Percentiles rank a stretch among this genome's conserved stretches.
These are phyloP conservation scores for Phytophthora brassicae DNA, from an alignment of 352 stramenopile genomes.

Conservation along the genomic window DNA sequence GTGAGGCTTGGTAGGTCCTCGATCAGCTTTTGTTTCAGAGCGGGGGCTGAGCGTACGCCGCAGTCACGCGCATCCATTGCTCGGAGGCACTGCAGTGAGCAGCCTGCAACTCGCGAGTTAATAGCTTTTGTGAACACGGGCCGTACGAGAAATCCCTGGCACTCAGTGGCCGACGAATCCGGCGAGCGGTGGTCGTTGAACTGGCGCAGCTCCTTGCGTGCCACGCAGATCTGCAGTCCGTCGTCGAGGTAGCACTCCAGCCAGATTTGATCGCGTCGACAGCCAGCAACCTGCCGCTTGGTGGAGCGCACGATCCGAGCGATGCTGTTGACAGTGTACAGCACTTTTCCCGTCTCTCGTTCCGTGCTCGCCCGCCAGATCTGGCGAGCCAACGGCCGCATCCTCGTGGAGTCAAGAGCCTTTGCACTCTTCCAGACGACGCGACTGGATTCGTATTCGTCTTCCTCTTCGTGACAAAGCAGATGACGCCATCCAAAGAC, in stretches of 20 bases:
- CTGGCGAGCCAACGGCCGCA: conserved; percentile 37
- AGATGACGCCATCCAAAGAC: conserved; percentile 45
- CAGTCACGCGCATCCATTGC: conserved; percentile 33
- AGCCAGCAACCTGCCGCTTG: conserved; percentile 19
- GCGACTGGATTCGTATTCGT: conserved; percentile 15
- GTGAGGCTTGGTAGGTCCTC: conserved; percentile 44
- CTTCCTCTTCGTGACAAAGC: conserved; percentile 39
- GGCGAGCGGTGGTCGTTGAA: conserved; percentile 33
- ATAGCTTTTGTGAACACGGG: conserved; percentile 31
- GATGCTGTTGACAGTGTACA: conserved; percentile 37
- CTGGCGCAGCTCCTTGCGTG: conserved; percentile 43
- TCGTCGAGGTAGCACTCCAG: conserved; percentile 47
- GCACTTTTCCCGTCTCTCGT: conserved; percentile 19
- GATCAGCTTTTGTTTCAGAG: conserved; percentile 36
- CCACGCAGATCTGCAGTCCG: conserved; percentile 44
- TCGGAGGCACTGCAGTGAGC: conserved; percentile 43
- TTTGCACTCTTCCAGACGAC: conserved; percentile 54
- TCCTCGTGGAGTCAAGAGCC: conserved; percentile 33
- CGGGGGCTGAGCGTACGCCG: conserved; percentile 17
- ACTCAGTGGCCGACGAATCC: conserved; percentile 32
- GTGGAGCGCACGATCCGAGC: conserved; percentile 37
- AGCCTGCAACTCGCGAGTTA: conserved; percentile 30
- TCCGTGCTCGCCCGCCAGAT: conserved; percentile 36
- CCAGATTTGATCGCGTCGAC: conserved; percentile 38
- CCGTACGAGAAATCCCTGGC: conserved; percentile 42